Base-by-base conservation (phyloP, 78 protist species). In the Tieghemostelium lacteum region DNA sequence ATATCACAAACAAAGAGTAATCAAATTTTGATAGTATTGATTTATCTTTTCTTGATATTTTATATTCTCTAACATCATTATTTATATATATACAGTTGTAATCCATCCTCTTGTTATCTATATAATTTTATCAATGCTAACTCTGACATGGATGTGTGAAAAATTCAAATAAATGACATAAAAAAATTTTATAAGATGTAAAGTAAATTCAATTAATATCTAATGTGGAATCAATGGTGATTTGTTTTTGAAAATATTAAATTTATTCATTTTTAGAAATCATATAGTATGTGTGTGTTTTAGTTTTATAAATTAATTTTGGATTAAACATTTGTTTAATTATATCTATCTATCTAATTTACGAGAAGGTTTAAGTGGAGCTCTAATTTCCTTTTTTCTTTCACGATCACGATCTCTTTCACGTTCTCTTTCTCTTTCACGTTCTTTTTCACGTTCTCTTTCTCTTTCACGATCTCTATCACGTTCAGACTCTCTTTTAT, bases 21-120 rank as follows among this genome's bases (percentile, higher is more conserved):
- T 83, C 89, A 39, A 69, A 83, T 20, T 37, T 24, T 16, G 64
- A 54, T 40, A 83, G 28, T 20, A 83, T 40, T 5, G 89, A 54
- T 58, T 31, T 69, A 29, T 61, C 45, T 61, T 83, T 83, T 83
- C 89, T 66, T 16, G 78, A 67, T 26, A 83, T 31, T 58, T 49
- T 83, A 42, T 83, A 83, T 69, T 83, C 89, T 69, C 55, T 83
- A 6, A 69, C 77, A 83, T 83, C 89, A 42, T 83, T 83, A 57
- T 83, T 83, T 37, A 83, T 83, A 57, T 61, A 40, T 55, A 83
- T 83, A 69, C 89, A 67, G 40, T 61, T 49, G 29, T 49, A 70
- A 16, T 70, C 76, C 76, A 70, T 70, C 52, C n/a, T n/a, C n/a
- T n/a, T n/a, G n/a, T n/a, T n/a, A n/a, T n/a, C n/a, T n/a, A n/a